A percentile compares a stretch with the other conserved stretches of the same genome.
These are phyloP conservation scores for Fraxinus floribunda DNA, from an alignment of 305 asterid genomes.

Conservation along the genomic window DNA sequence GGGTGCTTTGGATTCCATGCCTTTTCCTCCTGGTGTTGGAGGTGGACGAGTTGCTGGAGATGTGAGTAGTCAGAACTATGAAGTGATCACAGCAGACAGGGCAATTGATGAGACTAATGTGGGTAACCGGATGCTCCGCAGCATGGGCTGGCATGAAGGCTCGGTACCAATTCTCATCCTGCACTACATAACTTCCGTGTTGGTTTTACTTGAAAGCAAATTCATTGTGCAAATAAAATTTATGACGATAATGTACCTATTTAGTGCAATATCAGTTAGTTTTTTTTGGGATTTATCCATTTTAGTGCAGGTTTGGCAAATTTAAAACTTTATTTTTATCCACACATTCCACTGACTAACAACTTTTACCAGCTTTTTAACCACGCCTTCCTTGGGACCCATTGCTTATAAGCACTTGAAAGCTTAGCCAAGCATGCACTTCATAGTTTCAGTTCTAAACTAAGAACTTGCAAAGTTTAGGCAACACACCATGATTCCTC, in stretches of 20 bases:
- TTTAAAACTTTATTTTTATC: neutral
- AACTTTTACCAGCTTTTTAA: neutral
- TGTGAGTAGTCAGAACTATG: slow-evolving; percentile 64
- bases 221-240: slow-evolving; percentile 11
- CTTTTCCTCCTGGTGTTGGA: slow-evolving; percentile 99
- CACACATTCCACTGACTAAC: neutral
- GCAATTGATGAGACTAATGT: slow-evolving; percentile 94
- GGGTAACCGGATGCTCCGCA: slow-evolving; percentile 98
- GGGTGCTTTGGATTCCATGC: slow-evolving; percentile 84
- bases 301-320: neutral
- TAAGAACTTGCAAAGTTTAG: neutral
- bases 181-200: slow-evolving; percentile 26
- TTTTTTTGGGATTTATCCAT: neutral
- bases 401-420: neutral
- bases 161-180: slow-evolving; percentile 83
- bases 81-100: slow-evolving; percentile 81
- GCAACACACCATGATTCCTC: neutral
- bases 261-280: neutral
- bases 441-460: neutral
- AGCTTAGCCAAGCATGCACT: neutral
- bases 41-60: slow-evolving; percentile 86
- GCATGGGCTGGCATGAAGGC: slow-evolving; percentile 99
- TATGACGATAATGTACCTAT: neutral
- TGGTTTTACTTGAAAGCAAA: neutral
- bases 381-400: neutral